A percentile compares a stretch with the other conserved stretches of the same genome.
Evolutionary conservation across 2,329 filamentous ascomycete genomes (phyloP).

Genomic region (Ophiostoma quercus): DNA sequence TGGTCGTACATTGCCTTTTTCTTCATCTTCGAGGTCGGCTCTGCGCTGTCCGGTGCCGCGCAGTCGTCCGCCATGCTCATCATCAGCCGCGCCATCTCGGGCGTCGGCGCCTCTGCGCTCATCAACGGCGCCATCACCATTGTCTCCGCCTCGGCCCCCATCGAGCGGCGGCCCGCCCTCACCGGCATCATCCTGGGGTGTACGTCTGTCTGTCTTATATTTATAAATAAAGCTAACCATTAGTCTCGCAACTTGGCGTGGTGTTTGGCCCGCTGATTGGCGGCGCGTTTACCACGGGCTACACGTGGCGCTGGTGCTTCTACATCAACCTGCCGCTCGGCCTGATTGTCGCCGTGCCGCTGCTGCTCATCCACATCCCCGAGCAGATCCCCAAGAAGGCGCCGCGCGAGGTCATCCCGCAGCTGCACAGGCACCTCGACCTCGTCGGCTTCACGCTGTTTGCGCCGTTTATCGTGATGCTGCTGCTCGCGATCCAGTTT

Average conservation of each 20-base stretch:
- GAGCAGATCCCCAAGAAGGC: slow-evolving; percentile 35
- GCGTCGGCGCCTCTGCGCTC: slow-evolving; percentile 48
- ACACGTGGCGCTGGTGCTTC: slow-evolving; percentile 46
- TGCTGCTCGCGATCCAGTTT: slow-evolving; percentile 44
- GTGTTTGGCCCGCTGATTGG: slow-evolving; percentile 45
- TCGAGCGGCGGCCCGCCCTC: slow-evolving; percentile 39
- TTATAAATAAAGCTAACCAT: neutral
- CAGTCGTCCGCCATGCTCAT: slow-evolving; percentile 49
- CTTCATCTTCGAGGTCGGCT: slow-evolving; percentile 51
- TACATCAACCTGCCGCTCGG: slow-evolving; percentile 46
- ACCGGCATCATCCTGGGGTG: slow-evolving; percentile 30
- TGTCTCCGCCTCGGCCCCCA: slow-evolving; percentile 38
- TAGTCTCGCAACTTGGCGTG: slow-evolving; percentile 41
- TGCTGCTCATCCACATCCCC: slow-evolving; percentile 36
- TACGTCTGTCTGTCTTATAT: slow-evolving; percentile 13
- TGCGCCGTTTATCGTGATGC: slow-evolving; percentile 39
- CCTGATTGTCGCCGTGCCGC: slow-evolving; percentile 33
- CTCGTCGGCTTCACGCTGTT: slow-evolving; percentile 42
- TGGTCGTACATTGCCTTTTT: slow-evolving; percentile 42
- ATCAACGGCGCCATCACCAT: slow-evolving; percentile 50
- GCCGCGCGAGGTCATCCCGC: slow-evolving; percentile 29
- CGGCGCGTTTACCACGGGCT: slow-evolving; percentile 38
- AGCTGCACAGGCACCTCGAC: slow-evolving; percentile 36
- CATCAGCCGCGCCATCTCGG: slow-evolving; percentile 49
- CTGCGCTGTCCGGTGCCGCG: slow-evolving; percentile 49